Conservation (phyloP, 345 rosid species). For the Aurinia saxatilis region DNA sequence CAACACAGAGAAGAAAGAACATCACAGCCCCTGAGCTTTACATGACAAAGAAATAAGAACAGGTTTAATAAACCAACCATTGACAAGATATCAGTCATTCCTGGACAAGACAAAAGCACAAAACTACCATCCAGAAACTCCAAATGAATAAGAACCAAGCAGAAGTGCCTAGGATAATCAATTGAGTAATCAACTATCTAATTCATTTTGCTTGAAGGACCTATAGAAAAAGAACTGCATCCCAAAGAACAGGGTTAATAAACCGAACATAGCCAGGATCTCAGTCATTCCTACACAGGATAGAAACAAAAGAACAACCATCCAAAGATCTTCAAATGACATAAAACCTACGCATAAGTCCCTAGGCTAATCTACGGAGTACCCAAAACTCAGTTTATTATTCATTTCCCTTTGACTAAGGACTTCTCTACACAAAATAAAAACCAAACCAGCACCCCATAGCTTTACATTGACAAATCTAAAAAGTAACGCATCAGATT, state of each 20-base stretch:
- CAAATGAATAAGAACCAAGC: no score
- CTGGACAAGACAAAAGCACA: not conserved
- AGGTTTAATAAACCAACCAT: not conserved
- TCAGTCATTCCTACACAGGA: not conserved
- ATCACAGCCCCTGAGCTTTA: not conserved
- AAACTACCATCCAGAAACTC: not conserved
- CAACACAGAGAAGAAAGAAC: not conserved
- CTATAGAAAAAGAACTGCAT: no score
- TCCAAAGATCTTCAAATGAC: not conserved
- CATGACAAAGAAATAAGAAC: not conserved
- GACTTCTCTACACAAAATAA: not conserved
- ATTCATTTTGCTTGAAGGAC: no score
- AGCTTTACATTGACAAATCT: not conserved
- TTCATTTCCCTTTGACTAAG: not conserved
- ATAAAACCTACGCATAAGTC: not conserved
- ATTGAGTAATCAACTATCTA: no score
- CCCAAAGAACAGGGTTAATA: not conserved
- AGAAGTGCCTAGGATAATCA: no score
- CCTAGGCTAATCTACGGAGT: not conserved
- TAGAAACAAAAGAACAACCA: not conserved
- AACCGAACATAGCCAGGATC: not conserved
- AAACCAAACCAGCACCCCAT: not conserved
- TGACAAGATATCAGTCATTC: not conserved
- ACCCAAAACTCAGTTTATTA: not conserved
- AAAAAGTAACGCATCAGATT: not conserved